Evolutionary conservation across 2,329 filamentous ascomycete species (phyloP), one percentile per base, ranked within the genome.

Genomic region (Penicillium olsonii): DNA sequence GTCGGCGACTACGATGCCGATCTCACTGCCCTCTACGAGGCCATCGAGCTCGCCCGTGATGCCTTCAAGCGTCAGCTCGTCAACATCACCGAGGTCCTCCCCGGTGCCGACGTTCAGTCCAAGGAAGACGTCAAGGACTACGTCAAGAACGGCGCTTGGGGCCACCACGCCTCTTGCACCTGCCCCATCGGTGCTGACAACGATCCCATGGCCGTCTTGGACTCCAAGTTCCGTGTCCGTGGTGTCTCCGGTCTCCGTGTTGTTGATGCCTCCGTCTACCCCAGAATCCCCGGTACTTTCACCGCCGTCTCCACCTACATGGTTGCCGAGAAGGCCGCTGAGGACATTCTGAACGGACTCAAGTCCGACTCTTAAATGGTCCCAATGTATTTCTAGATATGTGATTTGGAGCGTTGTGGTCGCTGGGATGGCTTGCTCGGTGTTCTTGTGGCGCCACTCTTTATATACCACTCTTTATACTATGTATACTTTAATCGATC

Each of bases 191-290:
- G 82, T 0, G 68, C 70, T 1, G 74, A 77, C 22, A 70, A 70
- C 10, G 79, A 85, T 57, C 65, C 72, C 2, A 75, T 75, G 58
- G 80, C 80, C 6, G 80, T 83, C 1, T 62, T 84, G 40, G 80
- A 84, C 61, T 72, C 70, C 0, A 68, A 78, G 44, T 84, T 85
- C 62, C 70, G 75, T 9, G 83, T 86, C 1, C 69, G 78, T 4
- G 80, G 80, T 0, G 75, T 82, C 0, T 64, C 73, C 0, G 76
- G 78, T 0, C 62, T 86, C 45, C 70, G 83, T 27, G 83, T 85
- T 3, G 83, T 86, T 0, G 83, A 86, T 68, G 83, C 81, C 1
- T 78, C 75, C 19, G 73, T 79, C 1, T 85, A 80, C 53, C 79
- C 81, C 2, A 71, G 71, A 48, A 80, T 78, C 48, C 79, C 80